Percentiles rank a stretch among this genome's conserved stretches.
These are phyloP conservation scores for Cylindrotheca fusiformis DNA, from an alignment of 108 stramenopile genomes.

Conservation along the genomic window DNA sequence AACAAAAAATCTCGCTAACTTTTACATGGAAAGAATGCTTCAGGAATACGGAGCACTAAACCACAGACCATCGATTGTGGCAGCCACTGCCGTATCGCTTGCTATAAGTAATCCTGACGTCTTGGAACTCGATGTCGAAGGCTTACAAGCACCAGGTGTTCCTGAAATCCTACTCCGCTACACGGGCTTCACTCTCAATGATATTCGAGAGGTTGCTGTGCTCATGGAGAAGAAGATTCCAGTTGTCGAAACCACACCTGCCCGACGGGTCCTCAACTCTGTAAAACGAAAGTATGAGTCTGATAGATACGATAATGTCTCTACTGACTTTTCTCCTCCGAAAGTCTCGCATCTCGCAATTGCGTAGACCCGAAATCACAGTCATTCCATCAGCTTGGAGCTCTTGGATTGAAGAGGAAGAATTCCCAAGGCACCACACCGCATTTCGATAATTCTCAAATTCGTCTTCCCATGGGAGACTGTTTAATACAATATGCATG, in stretches of 20 bases:
- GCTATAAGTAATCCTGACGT: constrained; percentile 59
- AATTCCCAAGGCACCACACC: no score
- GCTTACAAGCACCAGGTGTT: constrained; percentile 10
- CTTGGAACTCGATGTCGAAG: constrained; percentile 1
- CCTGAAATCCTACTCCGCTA: constrained; percentile 59
- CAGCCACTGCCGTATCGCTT: constrained; percentile 86
- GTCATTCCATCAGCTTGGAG: no score
- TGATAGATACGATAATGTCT: constrained; percentile 45
- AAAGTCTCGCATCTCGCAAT: constrained; percentile 5
- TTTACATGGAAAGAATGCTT: constrained; percentile 92
- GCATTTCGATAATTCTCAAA: no score
- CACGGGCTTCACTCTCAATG: constrained; percentile 40
- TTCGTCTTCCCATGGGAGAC: no score
- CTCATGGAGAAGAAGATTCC: constrained; percentile 45
- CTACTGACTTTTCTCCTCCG: constrained; percentile 37
- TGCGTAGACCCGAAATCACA: no score
- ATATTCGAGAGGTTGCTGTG: constrained; percentile 31
- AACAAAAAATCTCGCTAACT: constrained; percentile 64
- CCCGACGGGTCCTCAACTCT: constrained; percentile 46
- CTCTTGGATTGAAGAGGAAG: no score
- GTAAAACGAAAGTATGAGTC: constrained; percentile 69
- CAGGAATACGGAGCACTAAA: constrained; percentile 91
- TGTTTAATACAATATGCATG: no score
- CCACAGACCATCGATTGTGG: constrained; percentile 83
- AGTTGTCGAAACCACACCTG: constrained; percentile 49